Conservation (phyloP, 2,329 filamentous ascomycete species). For the Aspergillus latus region DNA sequence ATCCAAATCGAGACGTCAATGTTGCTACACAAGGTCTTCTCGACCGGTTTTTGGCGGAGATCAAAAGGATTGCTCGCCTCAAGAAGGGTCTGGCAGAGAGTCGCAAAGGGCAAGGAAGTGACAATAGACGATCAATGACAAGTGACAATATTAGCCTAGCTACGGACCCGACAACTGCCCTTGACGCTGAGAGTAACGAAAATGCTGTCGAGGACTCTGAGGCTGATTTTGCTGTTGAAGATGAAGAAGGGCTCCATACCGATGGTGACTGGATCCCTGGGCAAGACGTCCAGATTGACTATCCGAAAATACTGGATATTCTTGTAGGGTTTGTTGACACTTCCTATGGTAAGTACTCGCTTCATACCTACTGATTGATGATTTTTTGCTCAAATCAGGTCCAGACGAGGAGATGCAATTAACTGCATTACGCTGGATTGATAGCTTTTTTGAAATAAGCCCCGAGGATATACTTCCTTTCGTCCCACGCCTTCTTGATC, state of each 20-base stretch:
- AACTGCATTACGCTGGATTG: constrained; percentile 91
- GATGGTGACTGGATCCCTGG: constrained; percentile 97
- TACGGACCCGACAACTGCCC: constrained; percentile 47
- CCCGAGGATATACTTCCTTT: constrained; percentile 95
- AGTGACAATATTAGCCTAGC: constrained; percentile 65
- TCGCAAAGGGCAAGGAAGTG: constrained; percentile 66
- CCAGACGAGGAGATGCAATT: constrained; percentile 86
- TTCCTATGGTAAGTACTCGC: constrained; percentile 59
- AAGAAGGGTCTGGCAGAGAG: constrained; percentile 92
- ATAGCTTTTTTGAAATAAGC: constrained; percentile 94
- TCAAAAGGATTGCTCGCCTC: constrained; percentile 88
- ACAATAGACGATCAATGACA: constrained; percentile 68
- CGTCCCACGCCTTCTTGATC: constrained; percentile 85
- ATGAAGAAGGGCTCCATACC: constrained; percentile 58
- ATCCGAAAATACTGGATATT: constrained; percentile 87
- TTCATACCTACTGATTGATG: not conserved
- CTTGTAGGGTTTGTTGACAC: constrained; percentile 85
- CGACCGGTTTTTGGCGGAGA: constrained; percentile 88
- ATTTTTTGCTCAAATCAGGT: not conserved
- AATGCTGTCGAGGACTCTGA: constrained; percentile 55
- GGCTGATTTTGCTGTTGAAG: constrained; percentile 44
- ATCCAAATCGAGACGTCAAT: constrained; percentile 90
- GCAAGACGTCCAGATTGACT: constrained; percentile 93
- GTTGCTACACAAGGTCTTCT: constrained; percentile 85
- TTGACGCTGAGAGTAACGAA: constrained; percentile 49